Base-by-base conservation (phyloP, 2,329 filamentous ascomycete species). In the Penicillium sp. region DNA sequence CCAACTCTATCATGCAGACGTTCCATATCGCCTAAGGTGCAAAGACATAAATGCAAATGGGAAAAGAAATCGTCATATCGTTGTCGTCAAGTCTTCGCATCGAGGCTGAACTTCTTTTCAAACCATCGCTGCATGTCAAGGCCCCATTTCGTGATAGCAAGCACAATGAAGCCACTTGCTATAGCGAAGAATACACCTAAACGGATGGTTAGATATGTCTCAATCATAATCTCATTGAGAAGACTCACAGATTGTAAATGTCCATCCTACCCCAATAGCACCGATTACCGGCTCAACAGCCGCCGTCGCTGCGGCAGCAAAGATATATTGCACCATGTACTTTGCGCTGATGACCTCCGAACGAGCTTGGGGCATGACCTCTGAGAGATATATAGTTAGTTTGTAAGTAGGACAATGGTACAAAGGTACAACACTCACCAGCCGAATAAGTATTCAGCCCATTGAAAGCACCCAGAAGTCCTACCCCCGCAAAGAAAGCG, bases 261-360 rank as follows among this genome's bases (percentile, higher is more conserved):
- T 88, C 84, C 85, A 89, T 0, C 87, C 88, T 0, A 91, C 82
- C 4, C 88, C 87, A 49, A 91, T 85, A 24, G 68, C 72, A 51
- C 87, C 71, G 28, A 90, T 78, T 9, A 84, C 80, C 0, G 88
- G 88, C 46, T 91, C 72, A 52, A 87, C 85, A 0, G 81, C 78
- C 0, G 84, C 87, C 6, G 81, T 85, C 0, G 80, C 84, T 3
- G 77, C 72, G 10, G 85, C 86, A 1, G 82, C 86, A 54, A 88
- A 86, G 3, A 88, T 62, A 67, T 91, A 93, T 24, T 88, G 77
- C 33, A 87, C 73, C 55, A 88, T 81, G 66, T 90, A 93, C 65
- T 93, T 93, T 1, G 85, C 84, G 1, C 85, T 84, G 46, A 88
- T 82, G 3, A 90, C 85, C 61, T 91, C 86, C 9, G 82, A 80